A percentile compares a stretch with the other conserved stretches of the same genome.
Conservation (phyloP, 2,329 filamentous ascomycete species). For the Trichoderma sp. region DNA sequence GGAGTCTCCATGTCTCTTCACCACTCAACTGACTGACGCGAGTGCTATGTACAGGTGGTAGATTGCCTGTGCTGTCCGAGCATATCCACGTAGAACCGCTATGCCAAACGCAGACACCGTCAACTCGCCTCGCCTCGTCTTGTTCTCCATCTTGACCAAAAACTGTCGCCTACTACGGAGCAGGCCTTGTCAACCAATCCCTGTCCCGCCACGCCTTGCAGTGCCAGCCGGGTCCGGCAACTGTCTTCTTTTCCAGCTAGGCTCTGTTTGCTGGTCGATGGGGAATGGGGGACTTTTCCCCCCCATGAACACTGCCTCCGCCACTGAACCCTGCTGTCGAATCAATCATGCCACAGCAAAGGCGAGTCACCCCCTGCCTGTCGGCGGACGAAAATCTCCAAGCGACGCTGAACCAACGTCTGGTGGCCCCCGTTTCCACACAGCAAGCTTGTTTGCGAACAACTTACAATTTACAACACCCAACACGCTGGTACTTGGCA, state of each 20-base stretch:
- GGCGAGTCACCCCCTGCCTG: neutral
- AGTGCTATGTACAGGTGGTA: neutral
- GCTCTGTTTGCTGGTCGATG: neutral
- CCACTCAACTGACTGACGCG: neutral
- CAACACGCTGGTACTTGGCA: neutral
- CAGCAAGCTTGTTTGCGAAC: neutral
- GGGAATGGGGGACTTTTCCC: neutral
- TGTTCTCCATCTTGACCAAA: neutral
- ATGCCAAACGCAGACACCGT: neutral
- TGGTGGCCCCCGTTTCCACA: neutral
- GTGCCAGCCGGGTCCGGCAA: neutral
- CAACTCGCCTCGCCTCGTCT: neutral
- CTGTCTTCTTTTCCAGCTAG: neutral
- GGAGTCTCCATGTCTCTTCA: neutral
- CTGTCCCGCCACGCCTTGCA: neutral
- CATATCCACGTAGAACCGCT: neutral
- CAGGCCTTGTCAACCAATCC: neutral
- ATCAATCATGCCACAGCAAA: neutral
- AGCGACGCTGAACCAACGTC: neutral
- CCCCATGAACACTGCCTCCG: conserved; percentile 8
- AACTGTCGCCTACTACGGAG: neutral
- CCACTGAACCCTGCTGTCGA: neutral
- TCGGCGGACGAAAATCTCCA: conserved; percentile 9
- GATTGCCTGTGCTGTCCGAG: neutral
- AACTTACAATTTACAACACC: neutral